Conservation (phyloP, 2,329 filamentous ascomycete species). For the Sporothrix dimorphospora region DNA sequence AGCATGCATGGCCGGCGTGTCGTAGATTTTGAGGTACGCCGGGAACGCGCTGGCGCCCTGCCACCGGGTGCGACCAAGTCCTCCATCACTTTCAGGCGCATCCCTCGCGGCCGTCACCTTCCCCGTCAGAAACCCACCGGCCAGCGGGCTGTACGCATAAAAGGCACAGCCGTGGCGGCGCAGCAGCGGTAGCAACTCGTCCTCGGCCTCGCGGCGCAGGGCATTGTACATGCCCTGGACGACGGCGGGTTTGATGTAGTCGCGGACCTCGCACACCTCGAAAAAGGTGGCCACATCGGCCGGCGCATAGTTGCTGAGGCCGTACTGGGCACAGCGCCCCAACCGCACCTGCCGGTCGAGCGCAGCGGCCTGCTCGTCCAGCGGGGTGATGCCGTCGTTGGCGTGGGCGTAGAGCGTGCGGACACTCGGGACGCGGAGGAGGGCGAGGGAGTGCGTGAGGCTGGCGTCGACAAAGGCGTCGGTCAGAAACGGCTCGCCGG, state of each 20-base stretch:
- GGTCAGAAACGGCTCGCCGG: slow-evolving; percentile 13
- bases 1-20: slow-evolving; percentile 24
- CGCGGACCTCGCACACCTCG: slow-evolving; percentile 39
- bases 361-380: slow-evolving; percentile 38
- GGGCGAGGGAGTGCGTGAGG: slow-evolving; percentile 27
- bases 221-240: slow-evolving; percentile 46
- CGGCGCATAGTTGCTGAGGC: slow-evolving; percentile 42
- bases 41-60: slow-evolving; percentile 25
- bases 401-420: slow-evolving; percentile 36
- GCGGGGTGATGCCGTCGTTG: slow-evolving; percentile 38
- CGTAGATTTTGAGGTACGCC: slow-evolving; percentile 3
- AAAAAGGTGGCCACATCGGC: slow-evolving; percentile 37
- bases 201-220: slow-evolving; percentile 34
- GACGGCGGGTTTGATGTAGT: slow-evolving; percentile 40
- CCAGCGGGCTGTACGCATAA: slow-evolving; percentile 32
- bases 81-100: not conserved
- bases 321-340: slow-evolving; percentile 37
- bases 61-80: slow-evolving; percentile 32
- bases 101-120: slow-evolving; percentile 30
- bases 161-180: slow-evolving; percentile 43
- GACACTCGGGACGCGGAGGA: slow-evolving; percentile 24
- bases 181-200: slow-evolving; percentile 32
- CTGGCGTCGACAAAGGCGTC: slow-evolving; percentile 24
- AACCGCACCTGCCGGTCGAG: slow-evolving; percentile 42
- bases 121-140: slow-evolving; percentile 34